Percentiles rank a stretch among this genome's conserved stretches.
phyloP scores from a whole-genome alignment of 371 early-diverging fungal species.

The Saksenaea vasiformis region DNA sequence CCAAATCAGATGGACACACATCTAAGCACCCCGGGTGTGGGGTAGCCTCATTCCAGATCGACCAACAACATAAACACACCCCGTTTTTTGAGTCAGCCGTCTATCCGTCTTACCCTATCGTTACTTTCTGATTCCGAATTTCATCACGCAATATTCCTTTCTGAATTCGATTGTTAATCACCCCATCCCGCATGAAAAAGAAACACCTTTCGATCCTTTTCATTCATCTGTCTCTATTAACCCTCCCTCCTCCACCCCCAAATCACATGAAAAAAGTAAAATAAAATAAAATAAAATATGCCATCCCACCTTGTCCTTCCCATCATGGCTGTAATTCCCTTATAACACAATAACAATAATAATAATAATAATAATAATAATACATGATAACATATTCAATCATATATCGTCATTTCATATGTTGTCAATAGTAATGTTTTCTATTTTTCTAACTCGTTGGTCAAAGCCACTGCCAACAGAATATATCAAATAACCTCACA shows the following conservation, averaged over 20 bases:
- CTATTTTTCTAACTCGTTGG: too few species aligned
- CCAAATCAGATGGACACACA: conserved; percentile 5
- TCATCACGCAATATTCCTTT: conserved; percentile 7
- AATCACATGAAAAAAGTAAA: conserved; percentile 2
- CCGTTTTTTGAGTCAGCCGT: neutral
- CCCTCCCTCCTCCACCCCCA: neutral
- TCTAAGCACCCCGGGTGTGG: conserved; percentile 3
- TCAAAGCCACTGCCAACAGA: too few species aligned
- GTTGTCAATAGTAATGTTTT: too few species aligned
- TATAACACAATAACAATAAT: neutral
- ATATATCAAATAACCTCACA: neutral
- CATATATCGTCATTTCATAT: too few species aligned
- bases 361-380: too few species aligned
- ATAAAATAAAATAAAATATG: neutral
- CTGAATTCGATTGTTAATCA: conserved; percentile 1
- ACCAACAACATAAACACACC: neutral
- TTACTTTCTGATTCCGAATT: conserved; percentile 5
- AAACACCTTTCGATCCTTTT: neutral
- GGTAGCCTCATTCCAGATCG: conserved; percentile 5
- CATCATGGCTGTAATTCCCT: neutral
- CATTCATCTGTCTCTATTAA: neutral
- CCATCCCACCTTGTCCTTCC: neutral
- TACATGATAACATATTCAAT: too few species aligned
- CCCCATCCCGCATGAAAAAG: neutral
- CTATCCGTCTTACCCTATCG: neutral